Base-by-base conservation (phyloP, 495 filamentous ascomycete genomes). In the Aspergillus sclerotioniger region DNA sequence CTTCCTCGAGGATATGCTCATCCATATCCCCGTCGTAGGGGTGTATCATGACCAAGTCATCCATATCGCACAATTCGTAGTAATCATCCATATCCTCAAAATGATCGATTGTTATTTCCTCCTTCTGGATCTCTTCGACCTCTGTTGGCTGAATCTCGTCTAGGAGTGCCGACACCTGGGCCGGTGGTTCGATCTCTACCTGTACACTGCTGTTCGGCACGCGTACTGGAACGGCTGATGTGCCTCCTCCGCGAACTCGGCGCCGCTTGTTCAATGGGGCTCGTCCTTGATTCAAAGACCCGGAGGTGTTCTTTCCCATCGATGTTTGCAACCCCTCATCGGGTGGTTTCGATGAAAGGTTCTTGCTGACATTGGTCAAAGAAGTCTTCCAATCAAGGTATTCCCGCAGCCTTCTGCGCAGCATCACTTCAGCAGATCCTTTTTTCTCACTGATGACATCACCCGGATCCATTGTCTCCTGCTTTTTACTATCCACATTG, bases 1-100 rank as follows among this genome's bases (percentile, higher is more conserved):
- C 78, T 73, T 98, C 94, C 68, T 98, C 95, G 2, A 98, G 81
- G 19, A 98, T 79, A 70, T 96, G 90, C 64, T 98, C 95, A 73
- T 98, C 95, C 80, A 92, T 89, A 67, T 98, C 94, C 9, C 92
- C 94, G 66, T 90, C 88, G 70, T 96, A 98, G 3, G 94, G 89
- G 71, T 98, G 94, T 43, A 97, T 79, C 48, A 96, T 84, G 19
- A 96, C 81, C 21, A 98, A 76, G 62, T 96, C 87, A 44, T 90
- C 83, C 87, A 93, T 94, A 46, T 97, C 91, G 67, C 92, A 96
- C 19, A 96, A 82, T 69, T 96, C 87, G 64, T 92, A 98, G 71
- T 87, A 96, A 66, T 96, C 88, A 52, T 91, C 89, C 69, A 91
- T 89, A 82, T 95, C 90, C 39, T 96, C 90, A 19, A 98, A 74